A percentile compares a stretch with the other conserved stretches of the same genome.
Evolutionary conservation across 257 asterid species (phyloP).

Genomic region (Solanum ossicruentum): DNA sequence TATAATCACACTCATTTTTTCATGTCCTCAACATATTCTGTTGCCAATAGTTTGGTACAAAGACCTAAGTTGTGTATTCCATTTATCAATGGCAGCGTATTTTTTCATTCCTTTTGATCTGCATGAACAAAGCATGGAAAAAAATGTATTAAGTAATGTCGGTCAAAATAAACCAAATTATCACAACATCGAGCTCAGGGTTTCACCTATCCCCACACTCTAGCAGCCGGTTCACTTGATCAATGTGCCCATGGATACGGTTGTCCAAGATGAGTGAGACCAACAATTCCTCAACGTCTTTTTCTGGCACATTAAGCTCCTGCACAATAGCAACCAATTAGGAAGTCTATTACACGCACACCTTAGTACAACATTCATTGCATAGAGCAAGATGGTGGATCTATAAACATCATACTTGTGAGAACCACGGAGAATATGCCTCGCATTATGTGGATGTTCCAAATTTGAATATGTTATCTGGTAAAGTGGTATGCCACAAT

Average conservation of each 20-base stretch:
- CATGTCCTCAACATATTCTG: slow-evolving; percentile 47
- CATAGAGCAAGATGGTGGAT: not conserved
- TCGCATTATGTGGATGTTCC: not conserved
- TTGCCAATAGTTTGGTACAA: slow-evolving; percentile 71
- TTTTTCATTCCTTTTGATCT: slow-evolving; percentile 96
- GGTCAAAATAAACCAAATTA: not conserved
- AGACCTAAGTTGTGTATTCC: slow-evolving; percentile 89
- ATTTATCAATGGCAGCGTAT: slow-evolving; percentile 79
- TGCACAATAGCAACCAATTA: slow-evolving; percentile 9
- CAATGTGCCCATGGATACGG: slow-evolving; percentile 83
- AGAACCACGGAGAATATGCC: not conserved
- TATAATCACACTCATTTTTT: not conserved
- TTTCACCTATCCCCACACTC: slow-evolving; percentile 94
- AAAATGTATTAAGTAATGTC: not conserved
- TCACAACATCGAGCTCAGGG: not conserved
- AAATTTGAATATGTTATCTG: not conserved
- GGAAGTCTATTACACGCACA: not conserved
- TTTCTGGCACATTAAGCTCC: slow-evolving; percentile 98
- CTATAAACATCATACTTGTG: not conserved
- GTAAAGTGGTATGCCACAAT: not conserved
- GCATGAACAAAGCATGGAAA: not conserved
- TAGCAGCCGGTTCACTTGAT: slow-evolving; percentile 83
- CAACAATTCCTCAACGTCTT: slow-evolving; percentile 83
- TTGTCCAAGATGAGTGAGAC: slow-evolving; percentile 91
- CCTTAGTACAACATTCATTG: not conserved